These are phyloP conservation scores for Phytophthora idaei DNA, from an alignment of 352 stramenopile species.

Conservation along the genomic window DNA sequence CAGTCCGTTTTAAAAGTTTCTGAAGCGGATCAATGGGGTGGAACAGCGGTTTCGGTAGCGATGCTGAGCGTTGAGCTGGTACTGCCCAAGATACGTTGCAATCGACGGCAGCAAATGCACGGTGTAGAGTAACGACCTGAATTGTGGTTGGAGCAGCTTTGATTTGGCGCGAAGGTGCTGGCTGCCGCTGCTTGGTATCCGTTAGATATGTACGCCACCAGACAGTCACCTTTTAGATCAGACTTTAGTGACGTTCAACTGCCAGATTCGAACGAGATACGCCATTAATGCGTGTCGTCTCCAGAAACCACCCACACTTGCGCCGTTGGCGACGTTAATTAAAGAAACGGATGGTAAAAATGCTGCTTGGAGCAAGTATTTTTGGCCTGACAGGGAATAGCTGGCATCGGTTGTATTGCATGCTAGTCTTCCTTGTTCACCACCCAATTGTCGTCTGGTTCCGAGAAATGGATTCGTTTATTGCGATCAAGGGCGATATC, in stretches of 20 bases:
- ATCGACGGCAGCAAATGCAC: neutral
- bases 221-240: conserved; percentile 6
- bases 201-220: neutral
- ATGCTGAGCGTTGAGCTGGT: neutral
- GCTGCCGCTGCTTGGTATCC: conserved; percentile 2
- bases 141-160: neutral
- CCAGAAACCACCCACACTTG: conserved; percentile 9
- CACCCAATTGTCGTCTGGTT: neutral
- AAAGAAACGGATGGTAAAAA: conserved; percentile 17
- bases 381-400: neutral
- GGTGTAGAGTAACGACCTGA: conserved; percentile 12
- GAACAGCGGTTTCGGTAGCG: conserved; percentile 11
- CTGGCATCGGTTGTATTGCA: too few species aligned
- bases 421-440: too few species aligned
- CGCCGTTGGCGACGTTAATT: conserved; percentile 13
- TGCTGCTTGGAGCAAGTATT: neutral
- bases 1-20: conserved; percentile 20
- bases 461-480: neutral
- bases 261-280: conserved; percentile 7
- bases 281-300: neutral
- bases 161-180: neutral
- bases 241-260: conserved; percentile 22
- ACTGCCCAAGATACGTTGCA: conserved; percentile 9
- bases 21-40: conserved; percentile 4
- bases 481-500: neutral